Evolutionary conservation across 768 basidiomycete genomes (phyloP).

Genomic region (Mycena filopes): DNA sequence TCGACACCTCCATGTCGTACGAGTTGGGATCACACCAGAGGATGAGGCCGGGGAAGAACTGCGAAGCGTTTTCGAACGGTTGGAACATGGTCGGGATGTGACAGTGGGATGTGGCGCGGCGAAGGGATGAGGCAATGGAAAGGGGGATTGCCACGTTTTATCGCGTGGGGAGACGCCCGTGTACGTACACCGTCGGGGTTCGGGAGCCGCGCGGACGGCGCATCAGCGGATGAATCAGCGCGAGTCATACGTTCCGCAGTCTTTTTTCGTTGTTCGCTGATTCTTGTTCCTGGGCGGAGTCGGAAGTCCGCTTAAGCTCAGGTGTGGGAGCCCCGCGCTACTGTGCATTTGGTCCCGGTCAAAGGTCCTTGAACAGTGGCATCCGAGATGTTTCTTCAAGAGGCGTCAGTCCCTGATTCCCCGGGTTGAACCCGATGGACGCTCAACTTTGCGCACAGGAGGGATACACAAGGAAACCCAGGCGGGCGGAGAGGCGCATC

Average conservation of each 20-base stretch:
- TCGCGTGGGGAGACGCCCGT: background rate
- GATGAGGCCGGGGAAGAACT: conserved; percentile 41
- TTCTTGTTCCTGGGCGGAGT: no score
- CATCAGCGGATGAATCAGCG: conserved; percentile 4
- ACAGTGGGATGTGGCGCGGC: no score
- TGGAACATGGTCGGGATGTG: conserved; percentile 12
- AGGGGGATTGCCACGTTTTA: conserved; percentile 11
- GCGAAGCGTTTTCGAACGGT: conserved; percentile 20
- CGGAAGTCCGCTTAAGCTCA: no score
- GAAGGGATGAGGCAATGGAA: background rate
- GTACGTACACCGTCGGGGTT: background rate
- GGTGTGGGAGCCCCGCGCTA: no score
- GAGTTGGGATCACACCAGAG: conserved; percentile 31
- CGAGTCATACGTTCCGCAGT: background rate
- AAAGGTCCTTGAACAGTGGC: no score
- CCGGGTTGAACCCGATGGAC: no score
- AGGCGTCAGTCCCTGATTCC: no score
- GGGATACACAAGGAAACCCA: no score
- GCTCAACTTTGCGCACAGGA: no score
- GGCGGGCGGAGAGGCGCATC: no score
- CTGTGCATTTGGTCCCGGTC: no score
- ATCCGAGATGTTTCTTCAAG: no score
- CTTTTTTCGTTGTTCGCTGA: background rate
- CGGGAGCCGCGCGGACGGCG: conserved; percentile 3
- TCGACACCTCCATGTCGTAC: conserved; percentile 20